phyloP scores from a whole-genome alignment of 768 basidiomycete genomes.

The Trametes elegans region DNA sequence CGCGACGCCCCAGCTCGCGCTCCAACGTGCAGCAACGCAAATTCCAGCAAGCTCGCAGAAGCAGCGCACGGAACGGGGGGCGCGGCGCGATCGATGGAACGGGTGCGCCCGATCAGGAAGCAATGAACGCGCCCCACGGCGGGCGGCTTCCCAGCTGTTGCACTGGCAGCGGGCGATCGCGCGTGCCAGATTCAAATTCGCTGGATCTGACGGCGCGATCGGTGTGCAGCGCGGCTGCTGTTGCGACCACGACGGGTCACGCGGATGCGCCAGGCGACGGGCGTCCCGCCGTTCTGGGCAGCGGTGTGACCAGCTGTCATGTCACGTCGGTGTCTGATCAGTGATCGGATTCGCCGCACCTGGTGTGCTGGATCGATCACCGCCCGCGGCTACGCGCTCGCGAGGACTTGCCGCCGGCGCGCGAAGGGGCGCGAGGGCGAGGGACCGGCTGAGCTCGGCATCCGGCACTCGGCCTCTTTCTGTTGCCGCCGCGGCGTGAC shows the following conservation, averaged over 20 bases:
- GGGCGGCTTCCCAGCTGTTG: neutral
- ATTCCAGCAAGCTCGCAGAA: too few species aligned
- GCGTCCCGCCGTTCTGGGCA: too few species aligned
- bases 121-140: neutral
- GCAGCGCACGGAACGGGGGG: neutral
- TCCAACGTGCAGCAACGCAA: too few species aligned
- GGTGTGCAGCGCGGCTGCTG: slow-evolving; percentile 5
- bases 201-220: neutral
- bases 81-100: slow-evolving; percentile 5
- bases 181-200: slow-evolving; percentile 1
- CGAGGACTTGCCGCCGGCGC: too few species aligned
- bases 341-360: too few species aligned
- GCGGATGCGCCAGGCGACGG: too few species aligned
- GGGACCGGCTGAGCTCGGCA: too few species aligned
- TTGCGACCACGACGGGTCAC: neutral
- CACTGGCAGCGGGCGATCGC: neutral
- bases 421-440: too few species aligned
- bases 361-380: neutral
- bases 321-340: too few species aligned
- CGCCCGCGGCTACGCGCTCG: too few species aligned
- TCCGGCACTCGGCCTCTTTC: neutral
- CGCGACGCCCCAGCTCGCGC: too few species aligned
- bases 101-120: slow-evolving; percentile 9
- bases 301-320: too few species aligned
- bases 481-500: neutral